phyloP scores from a whole-genome alignment of 208 protist species.

The Acanthamoeba triangularis region DNA sequence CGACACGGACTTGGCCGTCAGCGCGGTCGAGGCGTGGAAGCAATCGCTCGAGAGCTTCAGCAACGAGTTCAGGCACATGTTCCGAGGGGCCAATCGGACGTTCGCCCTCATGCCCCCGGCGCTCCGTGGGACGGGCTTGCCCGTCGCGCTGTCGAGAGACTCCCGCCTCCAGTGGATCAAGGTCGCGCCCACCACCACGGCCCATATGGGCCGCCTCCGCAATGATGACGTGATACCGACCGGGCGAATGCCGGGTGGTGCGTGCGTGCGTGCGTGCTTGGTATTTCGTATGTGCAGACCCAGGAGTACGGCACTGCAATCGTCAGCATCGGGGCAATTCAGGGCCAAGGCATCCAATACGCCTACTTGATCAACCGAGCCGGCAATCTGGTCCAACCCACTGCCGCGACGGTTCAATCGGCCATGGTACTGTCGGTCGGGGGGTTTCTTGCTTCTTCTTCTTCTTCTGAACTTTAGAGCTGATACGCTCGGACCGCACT shows the following conservation, averaged over 20 bases:
- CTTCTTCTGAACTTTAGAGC: not conserved
- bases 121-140: not conserved
- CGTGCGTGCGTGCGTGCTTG: too few relatives aligned
- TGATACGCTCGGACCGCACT: too few relatives aligned
- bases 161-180: not conserved
- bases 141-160: not conserved
- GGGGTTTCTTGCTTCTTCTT: not conserved
- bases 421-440: conserved; percentile 47
- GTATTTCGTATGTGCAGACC: not conserved
- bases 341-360: not conserved
- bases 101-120: conserved; percentile 26
- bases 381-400: not conserved
- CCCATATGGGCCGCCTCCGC: not conserved
- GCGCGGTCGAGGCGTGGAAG: not conserved
- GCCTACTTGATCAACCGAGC: conserved; percentile 23
- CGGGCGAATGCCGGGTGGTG: too few relatives aligned
- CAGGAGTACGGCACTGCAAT: not conserved
- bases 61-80: not conserved
- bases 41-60: conserved; percentile 40
- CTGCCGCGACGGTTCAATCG: not conserved
- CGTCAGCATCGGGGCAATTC: not conserved
- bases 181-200: not conserved
- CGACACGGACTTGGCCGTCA: not conserved
- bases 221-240: too few relatives aligned
- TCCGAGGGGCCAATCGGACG: not conserved